Base-by-base conservation (phyloP, 352 stramenopile genomes). In the Pelagophyceae sp. region DNA sequence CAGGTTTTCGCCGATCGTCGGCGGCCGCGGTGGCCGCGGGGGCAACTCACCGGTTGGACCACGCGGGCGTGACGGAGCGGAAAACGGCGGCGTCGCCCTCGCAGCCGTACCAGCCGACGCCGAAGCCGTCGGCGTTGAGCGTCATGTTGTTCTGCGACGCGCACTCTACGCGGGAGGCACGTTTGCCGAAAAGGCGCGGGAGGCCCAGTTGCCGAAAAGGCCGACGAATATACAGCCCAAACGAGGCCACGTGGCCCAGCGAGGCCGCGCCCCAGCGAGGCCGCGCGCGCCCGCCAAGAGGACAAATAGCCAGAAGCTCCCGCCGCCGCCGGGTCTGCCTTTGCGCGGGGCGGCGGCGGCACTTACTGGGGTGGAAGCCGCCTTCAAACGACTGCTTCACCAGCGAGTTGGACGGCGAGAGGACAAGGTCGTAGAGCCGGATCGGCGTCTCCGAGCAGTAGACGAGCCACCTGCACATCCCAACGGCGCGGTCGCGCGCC, bases 71-170 rank as follows among this genome's bases (percentile, higher is more conserved):
- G 38, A 85, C 82, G 67, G 69, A 80, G 25, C 72, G 79, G 69
- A 84, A 86, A 6, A 86, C 78, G 35, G 82, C 83, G 0, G 82
- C 82, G 33, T 76, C 69, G 32, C 32, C 65, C 3, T 31, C 20
- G 25, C 77, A 50, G 5, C 69, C 67, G 75, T 86, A 86, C 81
- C 81, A 86, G 1, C 80, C 83, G 40, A 86, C 76, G 31, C 83
- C 83, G 76, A 86, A 86, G 1, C 83, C 83, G 64, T 86, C 83
- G 32, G 75, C 83, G 65, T 86, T 86, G 29, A 86, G 80, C 0
- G 11, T 15, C 54, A 63, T 63, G 54, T 63, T 63, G 54, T 63
- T 79, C 33, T 31, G 72, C 38, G 27, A 72, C 76, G 0, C 79
- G 54, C 67, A 54, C 15, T 40, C 6, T n/a, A n/a, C n/a, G n/a